phyloP scores from a whole-genome alignment of 1,284 basidiomycete species.

The Sporisorium graminicola region DNA sequence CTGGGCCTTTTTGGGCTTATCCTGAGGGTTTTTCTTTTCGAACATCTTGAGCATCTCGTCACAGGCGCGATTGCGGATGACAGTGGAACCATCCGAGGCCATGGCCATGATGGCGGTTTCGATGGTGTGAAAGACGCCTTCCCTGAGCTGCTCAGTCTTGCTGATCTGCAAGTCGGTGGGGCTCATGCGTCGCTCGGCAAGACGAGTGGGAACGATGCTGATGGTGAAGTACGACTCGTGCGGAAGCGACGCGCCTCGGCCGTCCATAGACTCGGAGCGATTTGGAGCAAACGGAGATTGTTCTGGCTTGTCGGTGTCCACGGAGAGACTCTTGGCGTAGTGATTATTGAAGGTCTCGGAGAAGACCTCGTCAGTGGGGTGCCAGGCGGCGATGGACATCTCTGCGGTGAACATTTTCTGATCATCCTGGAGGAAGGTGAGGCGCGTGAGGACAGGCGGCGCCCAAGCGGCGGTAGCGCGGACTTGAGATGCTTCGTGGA shows the following conservation, averaged over 20 bases:
- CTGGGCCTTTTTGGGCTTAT: slow-evolving; percentile 25
- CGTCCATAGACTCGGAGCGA: slow-evolving; percentile 26
- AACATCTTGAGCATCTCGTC: slow-evolving; percentile 59
- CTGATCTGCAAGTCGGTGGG: slow-evolving; percentile 39
- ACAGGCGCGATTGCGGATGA: slow-evolving; percentile 59
- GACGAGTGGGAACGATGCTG: slow-evolving; percentile 49
- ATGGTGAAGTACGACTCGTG: slow-evolving; percentile 64
- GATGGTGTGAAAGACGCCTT: slow-evolving; percentile 53
- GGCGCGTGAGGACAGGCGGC: slow-evolving; percentile 52
- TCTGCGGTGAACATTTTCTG: slow-evolving; percentile 52
- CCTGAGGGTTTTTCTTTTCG: slow-evolving; percentile 48
- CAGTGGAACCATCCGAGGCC: slow-evolving; percentile 56
- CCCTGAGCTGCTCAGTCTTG: slow-evolving; percentile 53
- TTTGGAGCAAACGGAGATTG: not conserved
- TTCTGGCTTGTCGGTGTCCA: slow-evolving; percentile 24
- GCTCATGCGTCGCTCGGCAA: slow-evolving; percentile 51
- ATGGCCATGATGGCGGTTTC: slow-evolving; percentile 59
- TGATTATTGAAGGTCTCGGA: slow-evolving; percentile 51
- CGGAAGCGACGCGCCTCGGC: slow-evolving; percentile 24
- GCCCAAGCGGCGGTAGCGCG: slow-evolving; percentile 44
- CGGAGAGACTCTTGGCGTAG: slow-evolving; percentile 17
- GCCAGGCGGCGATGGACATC: slow-evolving; percentile 61
- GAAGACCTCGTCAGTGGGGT: slow-evolving; percentile 62
- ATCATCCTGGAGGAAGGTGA: slow-evolving; percentile 55
- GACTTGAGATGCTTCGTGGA: slow-evolving; percentile 56